Evolutionary conservation across 345 rosid species (phyloP).

Genomic region (Litchi chinensis): DNA sequence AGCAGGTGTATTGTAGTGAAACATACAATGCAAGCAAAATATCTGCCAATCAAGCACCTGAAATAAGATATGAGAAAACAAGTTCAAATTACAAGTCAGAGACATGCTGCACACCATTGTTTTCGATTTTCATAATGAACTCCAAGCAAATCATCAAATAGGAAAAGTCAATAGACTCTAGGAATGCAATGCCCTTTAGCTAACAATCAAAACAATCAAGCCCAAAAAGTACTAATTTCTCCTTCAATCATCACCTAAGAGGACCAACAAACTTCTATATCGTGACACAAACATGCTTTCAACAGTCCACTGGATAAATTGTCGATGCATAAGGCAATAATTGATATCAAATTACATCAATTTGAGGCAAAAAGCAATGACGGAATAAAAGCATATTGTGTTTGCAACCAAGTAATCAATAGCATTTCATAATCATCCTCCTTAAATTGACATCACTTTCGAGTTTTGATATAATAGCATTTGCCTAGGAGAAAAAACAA

Average conservation of each 20-base stretch:
- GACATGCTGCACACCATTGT: background rate
- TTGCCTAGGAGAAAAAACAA: conserved; percentile 53
- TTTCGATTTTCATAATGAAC: background rate
- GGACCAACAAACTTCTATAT: background rate
- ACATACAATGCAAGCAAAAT: background rate
- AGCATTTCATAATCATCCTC: conserved; percentile 52
- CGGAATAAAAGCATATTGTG: conserved; percentile 51
- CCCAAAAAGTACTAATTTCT: background rate
- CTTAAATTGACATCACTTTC: conserved; percentile 34
- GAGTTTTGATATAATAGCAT: conserved; percentile 63
- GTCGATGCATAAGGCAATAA: background rate
- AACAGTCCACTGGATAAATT: background rate
- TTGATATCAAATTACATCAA: background rate
- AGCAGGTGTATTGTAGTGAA: background rate
- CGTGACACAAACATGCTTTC: background rate
- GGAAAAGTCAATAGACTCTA: background rate
- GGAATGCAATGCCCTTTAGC: background rate
- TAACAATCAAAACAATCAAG: background rate
- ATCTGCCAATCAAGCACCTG: background rate
- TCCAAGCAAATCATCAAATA: background rate
- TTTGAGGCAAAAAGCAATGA: background rate
- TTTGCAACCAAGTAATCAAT: conserved; percentile 84
- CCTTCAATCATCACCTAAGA: background rate
- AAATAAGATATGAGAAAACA: background rate
- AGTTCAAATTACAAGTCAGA: background rate